A percentile compares a stretch with the other conserved stretches of the same genome.
Evolutionary conservation across 1,139 yeast species (phyloP).

Genomic region (Candida pseudocylindracea): DNA sequence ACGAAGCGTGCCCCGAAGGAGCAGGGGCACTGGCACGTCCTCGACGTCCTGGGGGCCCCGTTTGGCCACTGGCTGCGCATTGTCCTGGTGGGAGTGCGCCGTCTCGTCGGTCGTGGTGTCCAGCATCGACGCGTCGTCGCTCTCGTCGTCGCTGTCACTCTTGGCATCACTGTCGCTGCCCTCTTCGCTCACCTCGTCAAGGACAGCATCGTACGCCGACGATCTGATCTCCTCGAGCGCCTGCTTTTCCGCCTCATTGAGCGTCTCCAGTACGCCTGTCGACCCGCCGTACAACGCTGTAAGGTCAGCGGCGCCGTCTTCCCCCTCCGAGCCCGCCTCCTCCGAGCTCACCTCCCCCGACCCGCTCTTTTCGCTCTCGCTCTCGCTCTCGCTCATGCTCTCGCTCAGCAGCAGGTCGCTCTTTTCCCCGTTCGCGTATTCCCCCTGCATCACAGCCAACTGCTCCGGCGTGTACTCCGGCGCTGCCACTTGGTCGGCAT

Average conservation of each 20-base stretch:
- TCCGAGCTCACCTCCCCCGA: conserved; percentile 2
- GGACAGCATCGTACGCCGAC: too few species aligned
- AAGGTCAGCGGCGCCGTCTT: conserved; percentile 1
- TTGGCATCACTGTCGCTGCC: conserved; percentile 1
- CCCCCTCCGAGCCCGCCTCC: conserved; percentile 6
- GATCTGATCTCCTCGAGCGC: too few species aligned
- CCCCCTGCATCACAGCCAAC: conserved; percentile 9
- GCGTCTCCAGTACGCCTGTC: background rate
- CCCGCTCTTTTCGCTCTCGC: too few species aligned
- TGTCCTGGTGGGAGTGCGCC: conserved; percentile 13
- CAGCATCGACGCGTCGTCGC: background rate
- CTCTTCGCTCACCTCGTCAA: conserved; percentile 11
- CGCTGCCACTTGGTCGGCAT: background rate
- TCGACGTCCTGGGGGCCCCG: too few species aligned
- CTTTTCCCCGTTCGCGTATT: conserved; percentile 3
- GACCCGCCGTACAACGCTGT: conserved; percentile 2
- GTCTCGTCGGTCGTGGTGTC: conserved; percentile 2
- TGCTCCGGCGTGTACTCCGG: conserved; percentile 15
- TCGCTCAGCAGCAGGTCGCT: conserved; percentile 6
- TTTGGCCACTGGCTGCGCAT: conserved; percentile 24
- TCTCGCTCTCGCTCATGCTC: conserved; percentile 5
- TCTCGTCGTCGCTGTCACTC: conserved; percentile 2
- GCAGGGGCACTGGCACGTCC: conserved; percentile 47
- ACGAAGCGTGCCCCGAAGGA: conserved; percentile 63
- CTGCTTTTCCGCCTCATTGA: too few species aligned